Conservation (phyloP, 2,329 filamentous ascomycete species). For the Hirsutella thompsonii region DNA sequence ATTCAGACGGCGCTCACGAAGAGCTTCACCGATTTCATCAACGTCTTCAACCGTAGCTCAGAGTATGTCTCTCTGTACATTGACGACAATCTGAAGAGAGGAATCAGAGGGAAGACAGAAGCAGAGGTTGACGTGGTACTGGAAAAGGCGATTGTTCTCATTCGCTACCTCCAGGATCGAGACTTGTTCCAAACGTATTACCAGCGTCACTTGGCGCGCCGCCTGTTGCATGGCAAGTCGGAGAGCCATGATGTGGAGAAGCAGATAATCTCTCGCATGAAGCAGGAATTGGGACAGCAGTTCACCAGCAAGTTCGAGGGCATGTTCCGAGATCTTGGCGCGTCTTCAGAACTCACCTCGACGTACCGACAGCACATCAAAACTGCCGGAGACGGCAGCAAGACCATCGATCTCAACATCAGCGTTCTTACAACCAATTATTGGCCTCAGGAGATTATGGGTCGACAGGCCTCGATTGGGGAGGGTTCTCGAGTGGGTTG, state of each 20-base stretch:
- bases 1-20: conserved; percentile 73
- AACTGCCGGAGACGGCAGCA: conserved; percentile 31
- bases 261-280: conserved; percentile 94
- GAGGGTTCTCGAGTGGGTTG: conserved; percentile 33
- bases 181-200: conserved; percentile 96
- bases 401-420: conserved; percentile 63
- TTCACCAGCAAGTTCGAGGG: conserved; percentile 90
- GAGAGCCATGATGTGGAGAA: conserved; percentile 88
- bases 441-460: conserved; percentile 88
- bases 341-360: conserved; percentile 70
- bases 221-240: conserved; percentile 77
- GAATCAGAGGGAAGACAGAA: conserved; percentile 86
- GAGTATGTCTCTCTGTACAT: conserved; percentile 96
- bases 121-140: conserved; percentile 71
- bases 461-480: conserved; percentile 38
- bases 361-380: conserved; percentile 60
- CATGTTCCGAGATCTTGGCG: conserved; percentile 94
- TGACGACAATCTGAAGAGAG: conserved; percentile 89
- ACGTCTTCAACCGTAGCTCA: conserved; percentile 69
- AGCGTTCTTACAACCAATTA: conserved; percentile 85
- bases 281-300: conserved; percentile 86
- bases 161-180: conserved; percentile 82
- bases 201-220: conserved; percentile 86
- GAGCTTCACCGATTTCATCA: conserved; percentile 90
- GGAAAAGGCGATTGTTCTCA: conserved; percentile 77